A percentile compares a stretch with the other conserved stretches of the same genome.
phyloP scores from a whole-genome alignment of 345 rosid species.

The Hibiscus trionum region DNA sequence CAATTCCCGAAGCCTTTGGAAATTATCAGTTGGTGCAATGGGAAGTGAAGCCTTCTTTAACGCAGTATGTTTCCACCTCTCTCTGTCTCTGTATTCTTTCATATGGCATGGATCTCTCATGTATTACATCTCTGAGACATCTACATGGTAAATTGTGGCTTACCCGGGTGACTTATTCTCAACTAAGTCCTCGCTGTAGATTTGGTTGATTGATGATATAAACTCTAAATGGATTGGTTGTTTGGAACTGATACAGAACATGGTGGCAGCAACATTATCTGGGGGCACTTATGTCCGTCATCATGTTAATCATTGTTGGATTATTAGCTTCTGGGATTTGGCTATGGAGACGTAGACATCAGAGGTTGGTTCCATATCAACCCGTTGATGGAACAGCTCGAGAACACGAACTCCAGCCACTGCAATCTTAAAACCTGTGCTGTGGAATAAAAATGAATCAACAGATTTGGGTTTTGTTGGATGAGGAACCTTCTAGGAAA shows the following conservation, averaged over 20 bases:
- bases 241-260: slow-evolving; percentile 35
- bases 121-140: background rate
- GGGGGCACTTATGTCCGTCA: slow-evolving; percentile 16
- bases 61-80: slow-evolving; percentile 28
- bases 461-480: background rate
- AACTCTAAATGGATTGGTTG: background rate
- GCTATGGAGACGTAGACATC: slow-evolving; percentile 41
- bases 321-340: slow-evolving; percentile 36
- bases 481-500: background rate
- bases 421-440: slow-evolving; percentile 12
- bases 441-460: background rate
- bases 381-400: slow-evolving; percentile 41
- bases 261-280: slow-evolving; percentile 44
- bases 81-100: background rate
- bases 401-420: slow-evolving; percentile 62
- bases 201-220: background rate
- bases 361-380: slow-evolving; percentile 36
- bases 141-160: background rate
- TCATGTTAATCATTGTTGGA: slow-evolving; percentile 15
- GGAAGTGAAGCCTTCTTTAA: slow-evolving; percentile 47
- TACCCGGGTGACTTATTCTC: too few species aligned
- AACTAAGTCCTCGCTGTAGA: background rate
- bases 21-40: slow-evolving; percentile 49
- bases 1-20: slow-evolving; percentile 62
- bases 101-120: background rate